Evolutionary conservation across 2,329 filamentous ascomycete species (phyloP).

Genomic region (Clarireedia sp.): DNA sequence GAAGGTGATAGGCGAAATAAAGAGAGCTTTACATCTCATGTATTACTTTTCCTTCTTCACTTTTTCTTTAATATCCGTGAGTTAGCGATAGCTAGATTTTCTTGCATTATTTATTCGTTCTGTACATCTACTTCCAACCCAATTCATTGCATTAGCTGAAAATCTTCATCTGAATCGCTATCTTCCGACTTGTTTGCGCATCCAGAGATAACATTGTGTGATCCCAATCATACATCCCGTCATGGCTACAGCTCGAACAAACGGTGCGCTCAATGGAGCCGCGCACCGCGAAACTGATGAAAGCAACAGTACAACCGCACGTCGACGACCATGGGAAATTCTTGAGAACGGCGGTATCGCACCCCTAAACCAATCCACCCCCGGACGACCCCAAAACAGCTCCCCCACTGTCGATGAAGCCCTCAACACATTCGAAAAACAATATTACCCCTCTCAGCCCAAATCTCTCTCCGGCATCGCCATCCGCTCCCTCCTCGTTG

Average conservation of each 20-base stretch:
- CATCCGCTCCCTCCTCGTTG: conserved; percentile 30
- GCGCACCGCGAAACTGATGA: neutral
- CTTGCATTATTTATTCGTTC: neutral
- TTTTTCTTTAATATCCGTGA: neutral
- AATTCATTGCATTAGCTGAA: neutral
- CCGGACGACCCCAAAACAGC: conserved; percentile 1
- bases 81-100: neutral
- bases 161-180: neutral
- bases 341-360: conserved; percentile 12
- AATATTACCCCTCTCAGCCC: conserved; percentile 22
- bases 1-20: neutral
- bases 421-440: conserved; percentile 22
- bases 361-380: neutral
- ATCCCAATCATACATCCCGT: neutral
- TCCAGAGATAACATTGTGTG: neutral
- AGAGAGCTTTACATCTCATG: neutral
- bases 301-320: neutral
- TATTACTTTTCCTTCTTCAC: neutral
- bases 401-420: conserved; percentile 17
- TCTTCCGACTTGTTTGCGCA: no score
- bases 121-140: neutral
- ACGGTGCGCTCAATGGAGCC: neutral
- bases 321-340: conserved; percentile 7
- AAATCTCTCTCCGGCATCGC: conserved; percentile 33
- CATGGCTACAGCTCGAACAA: neutral